Evolutionary conservation across 441 rosid species (phyloP), one percentile per base, ranked within the genome.

Genomic region (Erysimum pusillum): DNA sequence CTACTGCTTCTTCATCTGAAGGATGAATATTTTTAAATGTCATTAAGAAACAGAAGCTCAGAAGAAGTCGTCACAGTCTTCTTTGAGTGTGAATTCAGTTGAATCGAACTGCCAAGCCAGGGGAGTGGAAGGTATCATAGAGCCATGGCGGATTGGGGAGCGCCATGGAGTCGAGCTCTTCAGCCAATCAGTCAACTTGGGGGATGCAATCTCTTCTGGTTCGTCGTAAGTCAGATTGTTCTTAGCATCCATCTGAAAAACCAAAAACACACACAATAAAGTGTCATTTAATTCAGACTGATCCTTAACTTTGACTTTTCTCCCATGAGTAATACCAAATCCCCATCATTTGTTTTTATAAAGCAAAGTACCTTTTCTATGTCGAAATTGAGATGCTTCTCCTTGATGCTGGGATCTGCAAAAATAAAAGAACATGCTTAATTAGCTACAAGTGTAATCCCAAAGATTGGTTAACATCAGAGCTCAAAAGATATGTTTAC

Each of bases 81-180:
- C 78, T 38, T 31, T 63, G 25, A 73, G 81, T 56, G 64, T 63
- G 69, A 79, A 79, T 17, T 79, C 75, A 28, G 44, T 22, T 73
- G 75, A 62, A 53, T 79, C 78, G 0, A 79, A 79, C 66, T 39
- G 39, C 75, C 81, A 79, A 28, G 75, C 61, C 48, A 79, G 13
- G 62, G 81, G 81, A 22, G 78, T 67, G 9, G 67, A 79, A 54
- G 75, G 75, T 59, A 72, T 71, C 63, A 49, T 39, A 38, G 75
- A 68, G 75, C 67, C 79, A 38, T 74, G 63, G 1, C 71, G 48
- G 20, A 68, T 12, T 20, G 82, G 71, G 13, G 82, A 74, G 61
- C 75, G 75, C 82, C 79, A 68, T 12, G 81, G 78, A 61, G 81
- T 78, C 8, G 78, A 79, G 64, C 63, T 68, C 32, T 62, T 67